Percentiles rank a stretch among this genome's conserved stretches.
phyloP scores from a whole-genome alignment of 2,329 filamentous ascomycete species.

The Pezicula radicicola region DNA sequence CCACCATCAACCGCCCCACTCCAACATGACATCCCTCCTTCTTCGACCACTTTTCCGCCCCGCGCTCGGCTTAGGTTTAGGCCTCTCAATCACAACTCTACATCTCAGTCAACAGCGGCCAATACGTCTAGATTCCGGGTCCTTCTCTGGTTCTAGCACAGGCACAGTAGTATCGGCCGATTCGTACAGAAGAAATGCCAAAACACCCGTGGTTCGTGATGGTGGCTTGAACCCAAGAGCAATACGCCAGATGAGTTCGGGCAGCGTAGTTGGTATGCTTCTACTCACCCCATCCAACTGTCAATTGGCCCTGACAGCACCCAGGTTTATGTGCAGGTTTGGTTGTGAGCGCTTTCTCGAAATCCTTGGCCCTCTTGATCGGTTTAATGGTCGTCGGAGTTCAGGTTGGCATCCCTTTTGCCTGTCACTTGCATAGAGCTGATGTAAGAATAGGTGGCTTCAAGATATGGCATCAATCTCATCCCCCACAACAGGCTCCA shows the following conservation, averaged over 20 bases:
- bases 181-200: slow-evolving; percentile 26
- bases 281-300: not conserved
- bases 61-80: slow-evolving; percentile 30
- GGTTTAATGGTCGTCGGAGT: slow-evolving; percentile 58
- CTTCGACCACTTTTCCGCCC: slow-evolving; percentile 27
- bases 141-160: not conserved
- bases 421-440: not conserved
- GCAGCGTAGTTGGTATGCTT: slow-evolving; percentile 26
- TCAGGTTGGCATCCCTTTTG: slow-evolving; percentile 15
- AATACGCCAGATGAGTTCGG: slow-evolving; percentile 29
- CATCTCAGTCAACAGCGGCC: slow-evolving; percentile 26
- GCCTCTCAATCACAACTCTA: slow-evolving; percentile 31
- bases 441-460: slow-evolving; percentile 36
- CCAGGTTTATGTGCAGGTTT: slow-evolving; percentile 34
- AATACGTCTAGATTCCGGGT: slow-evolving; percentile 26
- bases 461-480: slow-evolving; percentile 47
- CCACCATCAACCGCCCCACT: too few relatives aligned
- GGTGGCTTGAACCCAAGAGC: slow-evolving; percentile 20
- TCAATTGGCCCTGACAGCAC: not conserved
- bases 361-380: slow-evolving; percentile 63
- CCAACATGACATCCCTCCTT: slow-evolving; percentile 25
- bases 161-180: slow-evolving; percentile 4
- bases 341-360: slow-evolving; percentile 67
- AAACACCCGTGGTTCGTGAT: slow-evolving; percentile 15
- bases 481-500: slow-evolving; percentile 36